Base-by-base conservation (phyloP, 2,329 filamentous ascomycete genomes). In the Cordyceps farinosa region DNA sequence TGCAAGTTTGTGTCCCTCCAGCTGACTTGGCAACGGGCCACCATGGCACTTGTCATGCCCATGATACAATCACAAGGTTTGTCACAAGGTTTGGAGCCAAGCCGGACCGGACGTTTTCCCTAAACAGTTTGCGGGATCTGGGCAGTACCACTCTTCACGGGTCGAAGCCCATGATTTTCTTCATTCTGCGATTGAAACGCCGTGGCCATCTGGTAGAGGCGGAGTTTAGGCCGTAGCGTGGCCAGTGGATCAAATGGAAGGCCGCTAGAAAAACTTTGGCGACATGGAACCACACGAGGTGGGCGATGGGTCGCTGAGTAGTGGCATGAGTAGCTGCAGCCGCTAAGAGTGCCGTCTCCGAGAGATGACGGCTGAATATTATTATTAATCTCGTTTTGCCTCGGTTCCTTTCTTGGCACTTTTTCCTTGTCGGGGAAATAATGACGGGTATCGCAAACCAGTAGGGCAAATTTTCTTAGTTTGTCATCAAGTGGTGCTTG, bases 241-340 rank as follows among this genome's bases (percentile, higher is more conserved):
- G 44, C 32, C 40, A 10, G 56, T 59, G 57, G 57, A 60, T 48
- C 57, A 27, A 34, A 59, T 60, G n/a, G 57, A 60, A 60, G 57
- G 22, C 57, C 47, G 45, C 57, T 51, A 60, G 57, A 60, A 60
- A 48, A 44, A 42, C 11, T 34, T 60, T 40, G 22, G 22, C 22
- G 22, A 22, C 22, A 22, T 52, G 40, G 45, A 42, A 29, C 51
- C 47, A 17, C 9, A 8, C 22, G 30, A n/a, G 22, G 11, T 51
- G 56, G 22, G 34, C 47, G 7, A 51, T 30, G 56, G 56, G 40
- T 45, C 32, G 40, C 55, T 47, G 34, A 47, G 17, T 11, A 42
- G 15, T 30, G 13, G 10, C 30, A 59, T 59, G 56, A 51, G 45
- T 51, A 42, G 48, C 29, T 36, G 22, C 22, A 22, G 22, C 22